A percentile compares a stretch with the other conserved stretches of the same genome.
These are phyloP conservation scores for Kickxella alabastrina DNA, from an alignment of 192 early-diverging fungal genomes.

Conservation along the genomic window DNA sequence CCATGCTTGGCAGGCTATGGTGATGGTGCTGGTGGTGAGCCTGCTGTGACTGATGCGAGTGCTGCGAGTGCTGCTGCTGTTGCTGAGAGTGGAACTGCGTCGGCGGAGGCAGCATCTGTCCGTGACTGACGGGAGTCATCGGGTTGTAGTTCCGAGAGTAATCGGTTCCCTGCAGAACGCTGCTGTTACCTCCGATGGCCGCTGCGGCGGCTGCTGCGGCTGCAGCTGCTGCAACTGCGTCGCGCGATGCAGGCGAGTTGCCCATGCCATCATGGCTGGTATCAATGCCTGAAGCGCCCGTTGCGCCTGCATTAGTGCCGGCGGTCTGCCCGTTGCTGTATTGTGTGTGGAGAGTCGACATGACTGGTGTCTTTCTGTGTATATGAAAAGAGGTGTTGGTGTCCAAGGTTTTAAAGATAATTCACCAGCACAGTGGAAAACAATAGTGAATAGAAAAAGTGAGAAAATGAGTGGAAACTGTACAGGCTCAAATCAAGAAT, in stretches of 20 bases:
- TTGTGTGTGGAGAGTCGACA: conserved; percentile 52
- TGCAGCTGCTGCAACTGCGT: conserved; percentile 34
- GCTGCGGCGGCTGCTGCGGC: conserved; percentile 32
- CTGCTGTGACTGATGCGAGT: background rate
- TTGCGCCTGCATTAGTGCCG: conserved; percentile 15
- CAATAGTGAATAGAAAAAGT: no score
- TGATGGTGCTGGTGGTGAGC: conserved; percentile 21
- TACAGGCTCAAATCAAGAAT: no score
- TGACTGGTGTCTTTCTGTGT: conserved; percentile 5
- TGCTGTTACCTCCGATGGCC: conserved; percentile 19
- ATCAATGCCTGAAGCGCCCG: conserved; percentile 26
- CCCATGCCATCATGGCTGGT: conserved; percentile 25
- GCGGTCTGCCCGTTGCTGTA: conserved; percentile 43
- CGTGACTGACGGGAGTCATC: conserved; percentile 35
- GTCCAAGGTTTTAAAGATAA: no score
- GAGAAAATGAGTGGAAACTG: no score
- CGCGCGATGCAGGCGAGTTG: conserved; percentile 35
- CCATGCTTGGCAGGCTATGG: conserved; percentile 46
- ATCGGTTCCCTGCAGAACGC: conserved; percentile 26
- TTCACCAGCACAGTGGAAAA: no score
- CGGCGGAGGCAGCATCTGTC: conserved; percentile 48
- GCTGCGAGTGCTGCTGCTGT: background rate
- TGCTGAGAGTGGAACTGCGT: conserved; percentile 34
- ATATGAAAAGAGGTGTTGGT: no score
- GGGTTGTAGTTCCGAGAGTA: conserved; percentile 45